Evolutionary conservation across 1,139 yeast species (phyloP).

Genomic region (Hemisphaericaspora xylofermentans): DNA sequence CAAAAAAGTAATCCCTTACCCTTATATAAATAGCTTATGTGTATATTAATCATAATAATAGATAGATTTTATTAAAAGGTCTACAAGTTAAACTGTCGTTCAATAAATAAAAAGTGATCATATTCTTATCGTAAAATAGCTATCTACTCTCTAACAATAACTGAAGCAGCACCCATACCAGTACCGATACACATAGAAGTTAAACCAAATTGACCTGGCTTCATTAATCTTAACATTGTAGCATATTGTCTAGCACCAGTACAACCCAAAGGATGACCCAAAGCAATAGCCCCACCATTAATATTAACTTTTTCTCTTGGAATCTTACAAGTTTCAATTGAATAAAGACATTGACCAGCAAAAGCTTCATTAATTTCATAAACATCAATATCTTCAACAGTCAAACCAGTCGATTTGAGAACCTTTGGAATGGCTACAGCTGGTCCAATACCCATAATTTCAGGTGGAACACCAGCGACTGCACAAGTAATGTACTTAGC

Average conservation of each 20-base stretch:
- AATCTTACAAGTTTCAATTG: constrained; percentile 12
- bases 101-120: not conserved
- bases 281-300: constrained; percentile 18
- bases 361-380: constrained; percentile 17
- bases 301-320: constrained; percentile 14
- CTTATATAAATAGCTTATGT: not conserved
- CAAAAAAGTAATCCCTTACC: not conserved
- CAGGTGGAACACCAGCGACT: constrained; percentile 39
- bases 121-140: too few species aligned
- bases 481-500: constrained; percentile 39
- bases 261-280: constrained; percentile 17
- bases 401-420: constrained; percentile 17
- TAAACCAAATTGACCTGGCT: constrained; percentile 16
- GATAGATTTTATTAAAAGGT: not conserved
- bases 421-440: constrained; percentile 38
- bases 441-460: constrained; percentile 43
- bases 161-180: constrained; percentile 17
- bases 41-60: constrained; percentile 1
- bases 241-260: constrained; percentile 18
- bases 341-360: constrained; percentile 18
- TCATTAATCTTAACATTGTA: constrained; percentile 15
- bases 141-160: constrained; percentile 13
- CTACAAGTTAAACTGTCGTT: too few species aligned
- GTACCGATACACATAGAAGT: constrained; percentile 19
- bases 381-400: constrained; percentile 14